A percentile compares a stretch with the other conserved stretches of the same genome.
phyloP scores from a whole-genome alignment of 148 eudicot species.

The Suaeda aralocaspica region DNA sequence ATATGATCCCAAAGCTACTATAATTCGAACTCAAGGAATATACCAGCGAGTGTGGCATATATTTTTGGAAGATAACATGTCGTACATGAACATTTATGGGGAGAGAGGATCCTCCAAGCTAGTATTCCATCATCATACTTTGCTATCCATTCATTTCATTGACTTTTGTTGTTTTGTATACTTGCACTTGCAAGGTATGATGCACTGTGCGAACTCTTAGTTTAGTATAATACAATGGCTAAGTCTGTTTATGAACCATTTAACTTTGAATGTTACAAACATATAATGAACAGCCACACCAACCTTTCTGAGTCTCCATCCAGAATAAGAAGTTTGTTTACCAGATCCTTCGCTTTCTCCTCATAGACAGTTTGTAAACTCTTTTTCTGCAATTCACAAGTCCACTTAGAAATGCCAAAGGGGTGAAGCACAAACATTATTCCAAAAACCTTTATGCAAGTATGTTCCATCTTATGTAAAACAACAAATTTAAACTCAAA shows the following conservation, averaged over 20 bases:
- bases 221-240: background rate
- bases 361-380: constrained; percentile 51
- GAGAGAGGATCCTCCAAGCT: background rate
- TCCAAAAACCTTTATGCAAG: background rate
- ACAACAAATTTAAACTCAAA: background rate
- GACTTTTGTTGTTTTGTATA: no score
- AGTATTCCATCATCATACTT: background rate
- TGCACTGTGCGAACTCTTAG: no score
- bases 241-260: background rate
- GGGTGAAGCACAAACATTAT: constrained; percentile 12
- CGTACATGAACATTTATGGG: background rate
- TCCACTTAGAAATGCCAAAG: constrained; percentile 19
- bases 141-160: background rate
- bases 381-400: constrained; percentile 55
- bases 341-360: constrained; percentile 74
- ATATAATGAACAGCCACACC: constrained; percentile 12
- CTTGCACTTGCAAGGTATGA: background rate
- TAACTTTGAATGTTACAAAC: background rate
- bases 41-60: no score
- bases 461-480: background rate
- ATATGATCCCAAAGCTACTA: background rate
- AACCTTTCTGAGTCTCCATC: constrained; percentile 73
- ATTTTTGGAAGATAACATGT: background rate
- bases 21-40: background rate
- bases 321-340: constrained; percentile 55